Evolutionary conservation across 371 early-diverging fungal genomes (phyloP), one percentile per base, ranked within the genome.

Genomic region (Nematocida ironsii): DNA sequence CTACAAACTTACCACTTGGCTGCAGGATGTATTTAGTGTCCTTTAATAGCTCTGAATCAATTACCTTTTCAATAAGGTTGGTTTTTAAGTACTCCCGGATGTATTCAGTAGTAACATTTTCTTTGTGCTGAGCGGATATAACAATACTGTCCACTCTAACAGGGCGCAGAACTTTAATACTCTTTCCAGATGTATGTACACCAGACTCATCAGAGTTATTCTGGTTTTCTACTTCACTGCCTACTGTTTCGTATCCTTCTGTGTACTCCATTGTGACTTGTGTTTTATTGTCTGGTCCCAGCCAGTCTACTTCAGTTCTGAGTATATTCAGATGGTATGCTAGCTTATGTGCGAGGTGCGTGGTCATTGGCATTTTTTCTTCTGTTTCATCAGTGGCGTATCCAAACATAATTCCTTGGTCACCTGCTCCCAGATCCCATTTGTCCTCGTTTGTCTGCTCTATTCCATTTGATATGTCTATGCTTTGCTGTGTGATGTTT

Each of bases 251-350:
- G 33, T 33, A 33, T 33, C 33, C 33, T 89, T 92, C 92, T 89
- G 90, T 91, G 92, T 97, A 97, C 90, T 96, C 96, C 82, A 96
- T 92, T 83, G 98, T 97, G 85, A 97, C 98, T 88, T 97, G 98
- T 85, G 98, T 93, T 92, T 97, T 97, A 88, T 94, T 92, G 91
- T 97, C 98, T 82, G 97, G 95, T 82, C 95, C 93, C 85, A 97
- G 86, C 93, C 93, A 97, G 82, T 90, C 90, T 82, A 93, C 94
- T 85, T 91, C 91, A 85, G 93, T 92, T 84, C 96, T 94, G 86
- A 92, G 91, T 73, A 95, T 94, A 82, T 93, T 89, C 91, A 97
- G 91, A 87, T 92, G 92, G 86, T 89, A 86, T 91, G 94, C 95
- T 80, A 97, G 91, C 90, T 94, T 93, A 92, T 97, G 97, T 84